phyloP scores from a whole-genome alignment of 176 grass and related monocot genomes.

The Triticum turgidum region DNA sequence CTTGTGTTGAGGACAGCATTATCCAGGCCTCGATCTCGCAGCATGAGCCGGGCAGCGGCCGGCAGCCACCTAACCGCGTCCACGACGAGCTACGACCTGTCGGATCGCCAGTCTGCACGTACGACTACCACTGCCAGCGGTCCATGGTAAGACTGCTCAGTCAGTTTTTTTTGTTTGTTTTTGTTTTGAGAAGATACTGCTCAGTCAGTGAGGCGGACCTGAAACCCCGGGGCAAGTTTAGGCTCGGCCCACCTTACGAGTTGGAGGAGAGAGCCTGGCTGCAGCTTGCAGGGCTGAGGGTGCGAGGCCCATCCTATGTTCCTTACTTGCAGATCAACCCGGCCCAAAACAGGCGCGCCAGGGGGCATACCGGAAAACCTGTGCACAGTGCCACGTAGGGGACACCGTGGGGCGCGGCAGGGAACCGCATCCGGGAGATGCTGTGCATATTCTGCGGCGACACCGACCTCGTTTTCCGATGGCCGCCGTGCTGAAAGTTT shows the following conservation, averaged over 20 bases:
- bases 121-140: background rate
- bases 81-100: constrained; percentile 12
- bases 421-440: constrained; percentile 4
- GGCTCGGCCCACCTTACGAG: background rate
- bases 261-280: background rate
- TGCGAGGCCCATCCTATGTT: background rate
- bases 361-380: no score
- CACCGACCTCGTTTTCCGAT: background rate
- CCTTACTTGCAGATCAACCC: no score
- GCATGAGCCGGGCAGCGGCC: background rate
- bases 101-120: background rate
- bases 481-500: background rate
- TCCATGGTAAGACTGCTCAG: background rate
- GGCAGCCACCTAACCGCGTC: background rate
- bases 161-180: no score
- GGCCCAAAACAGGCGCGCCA: no score
- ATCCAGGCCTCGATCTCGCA: background rate
- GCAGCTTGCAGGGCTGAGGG: background rate
- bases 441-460: constrained; percentile 24
- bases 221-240: no score
- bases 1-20: background rate
- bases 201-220: background rate
- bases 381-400: background rate
- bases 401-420: no score
- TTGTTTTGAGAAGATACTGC: no score